Conservation (phyloP, 345 rosid genomes). For the Gossypium ekmanianum region DNA sequence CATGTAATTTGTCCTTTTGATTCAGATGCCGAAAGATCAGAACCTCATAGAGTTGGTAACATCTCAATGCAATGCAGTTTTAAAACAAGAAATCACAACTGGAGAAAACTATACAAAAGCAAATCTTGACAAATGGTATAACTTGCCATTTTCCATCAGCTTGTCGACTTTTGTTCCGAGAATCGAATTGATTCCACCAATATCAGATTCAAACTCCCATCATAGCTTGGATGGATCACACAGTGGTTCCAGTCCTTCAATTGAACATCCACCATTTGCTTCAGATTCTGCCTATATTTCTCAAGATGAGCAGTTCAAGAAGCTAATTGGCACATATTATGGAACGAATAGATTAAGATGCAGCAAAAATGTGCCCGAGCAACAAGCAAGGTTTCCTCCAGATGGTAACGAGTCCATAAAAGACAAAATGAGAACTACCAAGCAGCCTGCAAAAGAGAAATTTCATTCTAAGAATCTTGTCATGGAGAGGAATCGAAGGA, state of each 20-base stretch:
- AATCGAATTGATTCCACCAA: conserved; percentile 19
- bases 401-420: conserved; percentile 16
- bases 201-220: conserved; percentile 16
- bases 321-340: conserved; percentile 19
- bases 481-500: conserved; percentile 77
- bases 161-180: conserved; percentile 21
- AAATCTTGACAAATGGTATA: conserved; percentile 10
- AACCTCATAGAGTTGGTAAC: conserved; percentile 44
- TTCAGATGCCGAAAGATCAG: conserved; percentile 66
- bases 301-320: conserved; percentile 24
- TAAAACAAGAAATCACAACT: conserved; percentile 24
- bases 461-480: conserved; percentile 68
- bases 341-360: conserved; percentile 18
- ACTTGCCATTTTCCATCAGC: conserved; percentile 16
- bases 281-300: conserved; percentile 18
- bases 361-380: conserved; percentile 15
- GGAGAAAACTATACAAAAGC: conserved; percentile 17
- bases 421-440: conserved; percentile 19
- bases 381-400: conserved; percentile 19
- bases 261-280: conserved; percentile 33
- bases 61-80: conserved; percentile 36
- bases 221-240: conserved; percentile 51
- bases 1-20: conserved; percentile 19
- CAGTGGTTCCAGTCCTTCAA: conserved; percentile 40
- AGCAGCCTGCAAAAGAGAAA: conserved; percentile 30